Base-by-base conservation (phyloP, 495 filamentous ascomycete species). In the Annulohypoxylon stygium region DNA sequence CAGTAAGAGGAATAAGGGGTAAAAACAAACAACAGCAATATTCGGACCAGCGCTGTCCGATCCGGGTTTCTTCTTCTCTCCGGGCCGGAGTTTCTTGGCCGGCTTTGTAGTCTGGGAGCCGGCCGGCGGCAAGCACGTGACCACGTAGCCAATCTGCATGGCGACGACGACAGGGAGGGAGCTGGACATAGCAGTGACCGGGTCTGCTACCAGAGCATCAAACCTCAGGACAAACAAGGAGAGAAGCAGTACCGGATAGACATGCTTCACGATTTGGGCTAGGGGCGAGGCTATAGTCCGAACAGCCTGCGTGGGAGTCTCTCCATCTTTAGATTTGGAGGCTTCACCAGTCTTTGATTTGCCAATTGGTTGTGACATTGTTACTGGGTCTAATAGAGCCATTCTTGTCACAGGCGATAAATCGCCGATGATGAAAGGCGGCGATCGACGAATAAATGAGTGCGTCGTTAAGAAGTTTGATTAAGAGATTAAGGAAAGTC, bases 61-160 rank as follows among this genome's bases (percentile, higher is more conserved):
- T 30, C 70, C 78, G 78, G 79, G 75, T 80, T 79, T 88, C 77
- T 76, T 83, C 69, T 79, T 81, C 79, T 82, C 77, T 50, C 81
- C 84, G n/a, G 80, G 79, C 69, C 79, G 81, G 39, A 68, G 63
- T 65, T 81, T 83, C 61, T 60, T 76, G 18, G 63, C 74, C 65
- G 73, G 70, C 73, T 75, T 80, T 18, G 66, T 78, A 55, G 67
- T 69, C 10, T 76, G 66, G 25, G 85, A 81, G 12, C 88, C 90
- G 0, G 86, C 89, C 16, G 87, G 86, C 2, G 93, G 93, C 11
- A 97, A 86, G 80, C 95, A 97, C 23, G 91, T 67, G 16, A 93
- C 77, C 45, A 85, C 89, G 78, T 94, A 97, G 4, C 74, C 79
- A 11, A 88, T 78, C 78, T 98, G 95, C 1, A 94, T 74, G 2